Conservation (phyloP, 2,329 filamentous ascomycete genomes). For the Tolypocladium amazonense region DNA sequence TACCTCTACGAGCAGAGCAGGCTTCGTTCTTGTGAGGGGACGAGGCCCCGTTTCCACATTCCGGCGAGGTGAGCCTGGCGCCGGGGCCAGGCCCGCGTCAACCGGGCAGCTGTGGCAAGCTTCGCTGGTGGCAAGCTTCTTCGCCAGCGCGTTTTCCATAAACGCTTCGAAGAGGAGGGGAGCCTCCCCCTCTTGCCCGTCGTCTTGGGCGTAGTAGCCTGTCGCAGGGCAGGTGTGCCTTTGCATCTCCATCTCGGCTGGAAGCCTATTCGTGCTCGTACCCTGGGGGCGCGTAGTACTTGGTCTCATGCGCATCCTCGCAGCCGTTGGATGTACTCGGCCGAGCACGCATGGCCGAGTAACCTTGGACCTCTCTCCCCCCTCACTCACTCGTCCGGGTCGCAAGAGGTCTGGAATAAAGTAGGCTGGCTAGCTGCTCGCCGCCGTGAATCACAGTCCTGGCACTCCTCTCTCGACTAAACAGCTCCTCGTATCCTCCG, state of each 20-base stretch:
- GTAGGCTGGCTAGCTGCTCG: background rate
- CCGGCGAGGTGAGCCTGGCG: background rate
- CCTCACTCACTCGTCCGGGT: background rate
- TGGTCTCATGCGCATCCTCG: background rate
- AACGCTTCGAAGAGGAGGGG: background rate
- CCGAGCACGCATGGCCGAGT: background rate
- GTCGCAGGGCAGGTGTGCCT: background rate
- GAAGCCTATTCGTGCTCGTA: background rate
- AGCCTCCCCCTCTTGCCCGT: background rate
- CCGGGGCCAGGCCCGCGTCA: background rate
- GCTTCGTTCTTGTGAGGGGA: background rate
- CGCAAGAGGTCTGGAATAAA: background rate
- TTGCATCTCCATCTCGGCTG: background rate
- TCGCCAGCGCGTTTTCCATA: background rate
- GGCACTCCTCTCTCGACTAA: background rate
- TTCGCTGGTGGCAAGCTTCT: background rate
- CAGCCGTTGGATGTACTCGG: background rate
- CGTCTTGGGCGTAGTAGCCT: background rate
- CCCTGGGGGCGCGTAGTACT: background rate
- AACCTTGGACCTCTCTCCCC: background rate
- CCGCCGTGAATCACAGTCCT: background rate
- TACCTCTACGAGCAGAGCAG: background rate
- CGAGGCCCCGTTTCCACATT: background rate
- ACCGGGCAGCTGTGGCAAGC: background rate
- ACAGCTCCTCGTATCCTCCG: background rate